These are phyloP conservation scores for Artemisia annua DNA, from an alignment of 129 eudicot genomes.

Conservation along the genomic window DNA sequence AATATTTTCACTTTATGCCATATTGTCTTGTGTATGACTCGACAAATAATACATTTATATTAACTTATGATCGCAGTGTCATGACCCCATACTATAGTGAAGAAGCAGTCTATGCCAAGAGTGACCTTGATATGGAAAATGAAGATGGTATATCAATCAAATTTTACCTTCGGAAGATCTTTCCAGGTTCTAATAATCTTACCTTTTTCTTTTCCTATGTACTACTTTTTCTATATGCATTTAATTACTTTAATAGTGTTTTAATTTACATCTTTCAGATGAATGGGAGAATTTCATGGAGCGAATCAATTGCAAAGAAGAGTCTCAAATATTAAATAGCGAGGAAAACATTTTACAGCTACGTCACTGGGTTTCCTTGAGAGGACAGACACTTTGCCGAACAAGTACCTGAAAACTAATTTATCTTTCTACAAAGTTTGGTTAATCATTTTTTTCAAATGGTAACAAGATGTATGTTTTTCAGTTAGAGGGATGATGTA, in stretches of 20 bases:
- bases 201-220: background rate
- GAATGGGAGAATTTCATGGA: constrained; percentile 85
- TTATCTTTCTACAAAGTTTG: background rate
- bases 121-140: constrained; percentile 75
- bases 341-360: constrained; percentile 68
- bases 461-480: constrained; percentile 18
- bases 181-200: constrained; percentile 53
- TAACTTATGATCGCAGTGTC: constrained; percentile 52
- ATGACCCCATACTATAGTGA: constrained; percentile 32
- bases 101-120: constrained; percentile 40
- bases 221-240: background rate
- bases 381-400: constrained; percentile 86
- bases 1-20: background rate
- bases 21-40: background rate
- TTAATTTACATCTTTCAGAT: constrained; percentile 34
- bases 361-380: constrained; percentile 86
- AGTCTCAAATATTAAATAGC: constrained; percentile 53
- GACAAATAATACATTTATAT: background rate
- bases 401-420: constrained; percentile 38
- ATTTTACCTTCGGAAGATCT: constrained; percentile 73
- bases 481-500: constrained; percentile 95
- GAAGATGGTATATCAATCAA: constrained; percentile 81
- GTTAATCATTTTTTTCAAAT: background rate
- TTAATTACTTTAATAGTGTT: background rate
- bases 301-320: constrained; percentile 60